Evolutionary conservation across 768 basidiomycete genomes (phyloP).

Genomic region (Boletellus ananas): DNA sequence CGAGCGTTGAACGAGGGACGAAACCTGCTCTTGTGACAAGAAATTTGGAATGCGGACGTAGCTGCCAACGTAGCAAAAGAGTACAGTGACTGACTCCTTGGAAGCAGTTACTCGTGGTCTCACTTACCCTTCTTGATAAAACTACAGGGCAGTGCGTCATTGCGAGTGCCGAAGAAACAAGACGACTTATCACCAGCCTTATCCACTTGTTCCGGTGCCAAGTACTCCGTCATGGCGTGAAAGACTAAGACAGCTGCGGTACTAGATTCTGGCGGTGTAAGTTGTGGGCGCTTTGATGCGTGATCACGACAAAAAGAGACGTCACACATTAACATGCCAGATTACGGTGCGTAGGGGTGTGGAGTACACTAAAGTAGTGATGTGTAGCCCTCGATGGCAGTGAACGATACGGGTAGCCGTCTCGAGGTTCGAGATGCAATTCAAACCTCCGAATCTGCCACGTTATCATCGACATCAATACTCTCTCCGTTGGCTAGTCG

Average conservation of each 20-base stretch:
- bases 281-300: too few species aligned
- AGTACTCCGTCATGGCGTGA: conserved; percentile 34
- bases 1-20: conserved; percentile 63
- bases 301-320: too few species aligned
- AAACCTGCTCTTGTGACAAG: conserved; percentile 53
- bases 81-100: too few species aligned
- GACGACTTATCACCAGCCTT: conserved; percentile 37
- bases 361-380: conserved; percentile 13
- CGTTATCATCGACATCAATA: conserved; percentile 35
- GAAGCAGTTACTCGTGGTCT: neutral
- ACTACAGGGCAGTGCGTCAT: conserved; percentile 33
- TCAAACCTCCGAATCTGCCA: conserved; percentile 28
- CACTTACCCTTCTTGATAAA: conserved; percentile 53
- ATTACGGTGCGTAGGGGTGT: neutral
- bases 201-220: conserved; percentile 55
- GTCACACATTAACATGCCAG: neutral
- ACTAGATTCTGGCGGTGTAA: too few species aligned
- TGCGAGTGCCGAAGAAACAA: neutral
- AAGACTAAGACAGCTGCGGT: neutral
- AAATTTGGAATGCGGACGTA: conserved; percentile 80
- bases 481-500: conserved; percentile 56
- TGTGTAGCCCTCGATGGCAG: neutral
- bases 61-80: conserved; percentile 35
- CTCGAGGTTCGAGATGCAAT: conserved; percentile 1
- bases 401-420: neutral